Evolutionary conservation across 371 early-diverging fungal genomes (phyloP).

Genomic region (Thermomucor indicae-seudaticae): DNA sequence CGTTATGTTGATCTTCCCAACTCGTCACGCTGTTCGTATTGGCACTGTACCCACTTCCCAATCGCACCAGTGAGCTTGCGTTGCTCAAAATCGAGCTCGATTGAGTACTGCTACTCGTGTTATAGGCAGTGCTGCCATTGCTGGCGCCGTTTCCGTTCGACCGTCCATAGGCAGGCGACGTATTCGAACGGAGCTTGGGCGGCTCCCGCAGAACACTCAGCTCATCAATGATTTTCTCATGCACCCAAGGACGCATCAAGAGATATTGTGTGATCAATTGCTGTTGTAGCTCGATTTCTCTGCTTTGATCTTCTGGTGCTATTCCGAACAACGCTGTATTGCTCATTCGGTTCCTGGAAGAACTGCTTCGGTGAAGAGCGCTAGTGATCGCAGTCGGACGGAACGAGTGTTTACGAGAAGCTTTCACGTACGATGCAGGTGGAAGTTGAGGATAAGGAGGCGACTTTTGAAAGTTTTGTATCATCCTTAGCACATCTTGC

Average conservation of each 20-base stretch:
- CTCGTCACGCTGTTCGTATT: slow-evolving; percentile 13
- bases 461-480: slow-evolving; percentile 50
- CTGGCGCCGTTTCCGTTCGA: slow-evolving; percentile 2
- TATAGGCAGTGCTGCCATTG: not conserved
- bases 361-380: slow-evolving; percentile 37
- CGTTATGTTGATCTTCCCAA: slow-evolving; percentile 14
- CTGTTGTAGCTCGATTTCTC: slow-evolving; percentile 29
- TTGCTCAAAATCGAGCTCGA: slow-evolving; percentile 17
- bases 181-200: slow-evolving; percentile 19
- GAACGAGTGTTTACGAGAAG: slow-evolving; percentile 35
- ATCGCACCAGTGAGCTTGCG: slow-evolving; percentile 17
- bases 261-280: slow-evolving; percentile 69
- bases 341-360: slow-evolving; percentile 30
- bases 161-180: slow-evolving; percentile 12
- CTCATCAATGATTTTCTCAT: slow-evolving; percentile 74
- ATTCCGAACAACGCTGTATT: slow-evolving; percentile 16
- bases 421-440: slow-evolving; percentile 45
- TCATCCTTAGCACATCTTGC: slow-evolving; percentile 33
- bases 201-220: slow-evolving; percentile 68
- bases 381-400: slow-evolving; percentile 38
- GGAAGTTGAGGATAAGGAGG: slow-evolving; percentile 54
- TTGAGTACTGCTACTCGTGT: slow-evolving; percentile 3
- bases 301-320: slow-evolving; percentile 24
- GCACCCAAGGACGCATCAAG: slow-evolving; percentile 52
- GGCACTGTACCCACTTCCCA: slow-evolving; percentile 10